phyloP scores from a whole-genome alignment of 768 basidiomycete species.

The Boletus reticulatus region DNA sequence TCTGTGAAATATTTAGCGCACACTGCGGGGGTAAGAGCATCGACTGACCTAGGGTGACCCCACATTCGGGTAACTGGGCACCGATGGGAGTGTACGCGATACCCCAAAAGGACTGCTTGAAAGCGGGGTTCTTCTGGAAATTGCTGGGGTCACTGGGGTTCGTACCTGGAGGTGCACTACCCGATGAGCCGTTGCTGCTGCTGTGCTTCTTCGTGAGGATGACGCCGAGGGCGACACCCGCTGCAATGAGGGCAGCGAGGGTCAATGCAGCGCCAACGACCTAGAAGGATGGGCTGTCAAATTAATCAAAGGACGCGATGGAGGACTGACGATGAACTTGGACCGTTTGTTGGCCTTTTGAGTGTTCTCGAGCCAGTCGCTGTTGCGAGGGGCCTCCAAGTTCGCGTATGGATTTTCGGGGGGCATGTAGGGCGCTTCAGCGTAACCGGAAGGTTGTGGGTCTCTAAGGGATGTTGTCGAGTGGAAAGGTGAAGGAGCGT shows the following conservation, averaged over 20 bases:
- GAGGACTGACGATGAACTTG: constrained; percentile 54
- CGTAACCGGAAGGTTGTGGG: constrained; percentile 21
- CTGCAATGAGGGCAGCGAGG: constrained; percentile 50
- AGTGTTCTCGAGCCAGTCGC: constrained; percentile 41
- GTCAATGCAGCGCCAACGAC: constrained; percentile 48
- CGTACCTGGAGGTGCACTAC: constrained; percentile 24
- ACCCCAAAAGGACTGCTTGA: constrained; percentile 80
- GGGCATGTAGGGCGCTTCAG: constrained; percentile 25
- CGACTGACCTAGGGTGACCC: constrained; percentile 43
- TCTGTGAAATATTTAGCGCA: constrained; percentile 27
- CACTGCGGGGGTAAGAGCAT: not conserved
- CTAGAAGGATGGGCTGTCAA: constrained; percentile 32
- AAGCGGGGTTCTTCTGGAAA: constrained; percentile 65
- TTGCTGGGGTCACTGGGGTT: constrained; percentile 71
- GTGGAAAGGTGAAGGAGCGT: constrained; percentile 35
- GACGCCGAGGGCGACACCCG: constrained; percentile 65
- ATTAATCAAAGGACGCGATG: not conserved
- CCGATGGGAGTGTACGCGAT: constrained; percentile 83
- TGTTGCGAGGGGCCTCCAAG: constrained; percentile 31
- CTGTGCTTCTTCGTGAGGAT: constrained; percentile 55
- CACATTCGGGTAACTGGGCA: constrained; percentile 70
- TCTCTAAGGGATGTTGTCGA: constrained; percentile 23
- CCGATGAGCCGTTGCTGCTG: constrained; percentile 24
- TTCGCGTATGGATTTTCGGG: constrained; percentile 32
- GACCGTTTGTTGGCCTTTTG: constrained; percentile 39